A percentile compares a stretch with the other conserved stretches of the same genome.
Evolutionary conservation across 805 yeast genomes (phyloP).

Genomic region (Barnettozyma sucrosica): DNA sequence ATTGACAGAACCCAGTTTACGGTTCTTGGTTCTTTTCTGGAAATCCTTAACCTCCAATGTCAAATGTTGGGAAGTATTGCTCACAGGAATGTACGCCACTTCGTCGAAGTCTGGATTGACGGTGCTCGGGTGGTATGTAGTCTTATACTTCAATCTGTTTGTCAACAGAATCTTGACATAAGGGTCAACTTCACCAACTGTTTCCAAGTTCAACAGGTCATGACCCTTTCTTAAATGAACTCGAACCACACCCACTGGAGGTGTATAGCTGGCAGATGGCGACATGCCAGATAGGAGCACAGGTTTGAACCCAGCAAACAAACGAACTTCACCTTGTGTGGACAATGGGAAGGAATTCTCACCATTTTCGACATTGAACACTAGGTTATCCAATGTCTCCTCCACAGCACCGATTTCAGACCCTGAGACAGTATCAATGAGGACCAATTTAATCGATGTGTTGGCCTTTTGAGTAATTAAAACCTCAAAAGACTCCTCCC

Average conservation of each 20-base stretch:
- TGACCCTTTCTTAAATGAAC: constrained; percentile 50
- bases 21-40: constrained; percentile 57
- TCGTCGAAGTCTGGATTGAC: constrained; percentile 55
- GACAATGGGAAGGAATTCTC: constrained; percentile 43
- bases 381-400: constrained; percentile 36
- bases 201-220: constrained; percentile 51
- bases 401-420: constrained; percentile 51
- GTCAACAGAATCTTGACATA: constrained; percentile 55
- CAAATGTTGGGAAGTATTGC: constrained; percentile 54
- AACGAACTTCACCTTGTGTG: constrained; percentile 49
- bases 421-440: constrained; percentile 52
- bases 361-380: constrained; percentile 41
- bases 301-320: constrained; percentile 68
- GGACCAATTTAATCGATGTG: constrained; percentile 47
- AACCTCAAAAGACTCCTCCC: constrained; percentile 58
- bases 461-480: constrained; percentile 55
- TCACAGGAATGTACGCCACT: constrained; percentile 54
- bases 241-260: constrained; percentile 65
- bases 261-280: constrained; percentile 38
- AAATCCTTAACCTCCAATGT: constrained; percentile 59
- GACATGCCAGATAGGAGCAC: constrained; percentile 48
- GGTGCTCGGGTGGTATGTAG: constrained; percentile 48
- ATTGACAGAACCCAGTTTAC: constrained; percentile 54
- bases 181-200: constrained; percentile 73
- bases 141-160: constrained; percentile 50